Conservation (phyloP, 495 filamentous ascomycete genomes). For the Astrothelium macrocarpum region DNA sequence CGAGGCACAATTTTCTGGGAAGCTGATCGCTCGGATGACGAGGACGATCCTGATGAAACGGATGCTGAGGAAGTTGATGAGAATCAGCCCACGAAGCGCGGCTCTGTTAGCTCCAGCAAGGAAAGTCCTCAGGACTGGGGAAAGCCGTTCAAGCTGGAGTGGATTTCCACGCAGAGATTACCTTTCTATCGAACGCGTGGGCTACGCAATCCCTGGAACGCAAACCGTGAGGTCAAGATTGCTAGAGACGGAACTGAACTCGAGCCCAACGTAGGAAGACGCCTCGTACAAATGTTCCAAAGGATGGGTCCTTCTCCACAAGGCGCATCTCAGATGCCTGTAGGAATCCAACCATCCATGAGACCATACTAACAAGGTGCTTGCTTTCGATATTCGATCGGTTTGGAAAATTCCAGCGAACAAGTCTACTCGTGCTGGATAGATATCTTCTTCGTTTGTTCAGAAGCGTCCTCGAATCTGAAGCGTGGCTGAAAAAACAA, state of each 20-base stretch:
- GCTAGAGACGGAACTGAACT: constrained; percentile 92
- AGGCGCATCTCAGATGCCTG: not conserved
- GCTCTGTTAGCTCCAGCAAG: not conserved
- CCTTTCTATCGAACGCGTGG: constrained; percentile 89
- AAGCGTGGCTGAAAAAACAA: no score
- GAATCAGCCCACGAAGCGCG: constrained; percentile 30
- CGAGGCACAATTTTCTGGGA: constrained; percentile 98
- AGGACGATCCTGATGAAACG: constrained; percentile 29
- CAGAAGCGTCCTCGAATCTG: no score
- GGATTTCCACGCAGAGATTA: constrained; percentile 75
- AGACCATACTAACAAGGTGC: not conserved
- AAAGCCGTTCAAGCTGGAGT: constrained; percentile 86
- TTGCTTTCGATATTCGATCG: not conserved
- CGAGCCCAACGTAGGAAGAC: constrained; percentile 70
- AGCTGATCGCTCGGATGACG: constrained; percentile 45
- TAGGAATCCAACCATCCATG: not conserved
- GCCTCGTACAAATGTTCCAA: constrained; percentile 72
- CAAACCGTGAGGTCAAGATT: constrained; percentile 92
- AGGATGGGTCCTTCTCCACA: constrained; percentile 21
- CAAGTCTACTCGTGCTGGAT: not conserved
- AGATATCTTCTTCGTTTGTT: no score
- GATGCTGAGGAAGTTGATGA: constrained; percentile 32
- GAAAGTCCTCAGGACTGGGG: constrained; percentile 57
- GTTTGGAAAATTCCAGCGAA: not conserved
- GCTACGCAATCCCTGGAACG: constrained; percentile 91